Evolutionary conservation across 2,329 filamentous ascomycete genomes (phyloP), one percentile per base, ranked within the genome.

Genomic region (Fusarium burgessii): DNA sequence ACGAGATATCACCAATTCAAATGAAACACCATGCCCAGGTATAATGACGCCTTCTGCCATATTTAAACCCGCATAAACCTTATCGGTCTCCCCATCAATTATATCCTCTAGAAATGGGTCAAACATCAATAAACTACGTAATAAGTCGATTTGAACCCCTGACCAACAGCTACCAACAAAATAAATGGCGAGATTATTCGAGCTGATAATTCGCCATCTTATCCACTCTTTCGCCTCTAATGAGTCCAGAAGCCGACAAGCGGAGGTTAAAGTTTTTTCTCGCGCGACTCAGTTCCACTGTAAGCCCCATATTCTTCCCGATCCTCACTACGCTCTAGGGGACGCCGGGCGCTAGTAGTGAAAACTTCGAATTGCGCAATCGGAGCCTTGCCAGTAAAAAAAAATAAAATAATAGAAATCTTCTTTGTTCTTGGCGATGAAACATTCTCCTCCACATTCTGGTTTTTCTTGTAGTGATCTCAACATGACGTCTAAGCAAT

Each of bases 351-450:
- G 35, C 33, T 64, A 65, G 51, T 14, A 12, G 32, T 69, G 70
- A 72, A 72, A 72, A 70, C 57, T 68, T 72, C 61, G 69, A 72
- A 72, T 72, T 72, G 69, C 70, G 70, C 70, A 66, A 72, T 72
- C 69, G 65, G 41, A 43, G 40, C 47, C 47, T 25, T 27, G 14
- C 9, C 29, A 10, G 46, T 42, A 15, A 40, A 50, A n/a, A n/a
- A n/a, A n/a, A n/a, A 35, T 33, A 23, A 11, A 40, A 23, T 27
- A 25, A 18, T 23, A 23, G 29, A 45, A 9, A 27, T 29, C 29
- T 29, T 42, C 49, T 62, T 57, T 18, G 38, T 42, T 6, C 47
- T 27, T 51, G 47, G 47, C 47, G 20, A 51, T 51, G 17, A 17
- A n/a, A 51, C 12, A 51, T 38, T 51, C 12, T 13, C n/a, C 47